A percentile compares a stretch with the other conserved stretches of the same genome.
These are phyloP conservation scores for Picea sitchensis DNA, from an alignment of 75 land plant genomes.

Conservation along the genomic window DNA sequence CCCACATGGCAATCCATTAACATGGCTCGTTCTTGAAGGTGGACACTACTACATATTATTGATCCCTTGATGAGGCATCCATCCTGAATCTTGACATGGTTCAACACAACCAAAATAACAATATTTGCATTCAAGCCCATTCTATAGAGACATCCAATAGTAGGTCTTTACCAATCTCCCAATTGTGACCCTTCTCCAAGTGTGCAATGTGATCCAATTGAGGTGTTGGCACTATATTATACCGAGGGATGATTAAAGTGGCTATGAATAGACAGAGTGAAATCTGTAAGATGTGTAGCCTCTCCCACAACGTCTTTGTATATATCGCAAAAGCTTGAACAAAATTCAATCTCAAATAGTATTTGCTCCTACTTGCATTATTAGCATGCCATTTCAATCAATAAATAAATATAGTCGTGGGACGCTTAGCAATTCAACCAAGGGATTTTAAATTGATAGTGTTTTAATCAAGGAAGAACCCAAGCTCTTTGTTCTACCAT, in stretches of 20 bases:
- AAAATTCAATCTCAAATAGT: conserved; percentile 84
- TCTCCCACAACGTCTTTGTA: conserved; percentile 95
- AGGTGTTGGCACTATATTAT: conserved; percentile 76
- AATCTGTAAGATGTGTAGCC: conserved; percentile 82
- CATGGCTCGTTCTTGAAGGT: conserved; percentile 78
- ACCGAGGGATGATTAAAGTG: conserved; percentile 84
- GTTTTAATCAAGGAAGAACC: no score
- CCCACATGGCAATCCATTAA: conserved; percentile 94
- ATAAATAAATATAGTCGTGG: no score
- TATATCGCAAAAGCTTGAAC: conserved; percentile 85
- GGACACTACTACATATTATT: conserved; percentile 86
- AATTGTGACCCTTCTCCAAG: conserved; percentile 91
- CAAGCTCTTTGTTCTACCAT: no score
- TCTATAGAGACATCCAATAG: conserved; percentile 94
- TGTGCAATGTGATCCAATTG: conserved; percentile 92
- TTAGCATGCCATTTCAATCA: conserved; percentile 80
- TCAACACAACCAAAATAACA: conserved; percentile 93
- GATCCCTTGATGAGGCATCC: conserved; percentile 87
- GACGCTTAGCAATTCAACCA: no score
- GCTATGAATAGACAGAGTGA: conserved; percentile 76
- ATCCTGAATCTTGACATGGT: conserved; percentile 92
- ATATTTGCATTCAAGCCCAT: conserved; percentile 97
- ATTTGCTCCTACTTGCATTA: conserved; percentile 63
- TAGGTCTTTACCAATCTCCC: conserved; percentile 95
- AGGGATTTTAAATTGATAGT: no score